These are phyloP conservation scores for Cystobasidium pallidum DNA, from an alignment of 1,284 basidiomycete genomes.

Conservation along the genomic window DNA sequence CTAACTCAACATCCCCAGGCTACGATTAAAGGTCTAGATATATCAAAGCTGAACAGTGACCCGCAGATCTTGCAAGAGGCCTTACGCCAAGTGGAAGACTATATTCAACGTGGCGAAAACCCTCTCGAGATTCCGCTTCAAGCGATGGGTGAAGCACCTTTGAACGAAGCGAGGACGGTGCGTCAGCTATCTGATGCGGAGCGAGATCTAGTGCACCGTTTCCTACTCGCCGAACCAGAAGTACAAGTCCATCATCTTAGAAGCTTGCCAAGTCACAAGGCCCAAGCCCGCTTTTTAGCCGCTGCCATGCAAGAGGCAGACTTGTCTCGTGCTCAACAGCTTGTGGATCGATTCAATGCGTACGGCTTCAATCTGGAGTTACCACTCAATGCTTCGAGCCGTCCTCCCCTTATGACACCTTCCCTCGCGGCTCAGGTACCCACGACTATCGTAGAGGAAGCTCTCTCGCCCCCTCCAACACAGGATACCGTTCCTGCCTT, in stretches of 20 bases:
- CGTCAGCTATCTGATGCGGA: not conserved
- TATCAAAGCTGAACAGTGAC: constrained; percentile 6
- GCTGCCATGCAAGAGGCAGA: constrained; percentile 1
- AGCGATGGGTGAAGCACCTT: not conserved
- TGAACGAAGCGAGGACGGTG: constrained; percentile 3
- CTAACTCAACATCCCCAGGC: constrained; percentile 31
- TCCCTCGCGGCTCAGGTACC: constrained; percentile 1
- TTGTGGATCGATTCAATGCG: constrained; percentile 1
- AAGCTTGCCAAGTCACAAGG: not conserved
- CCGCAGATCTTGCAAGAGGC: constrained; percentile 16
- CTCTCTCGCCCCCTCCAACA: constrained; percentile 15
- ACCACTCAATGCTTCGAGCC: not conserved
- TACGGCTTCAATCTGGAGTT: constrained; percentile 17
- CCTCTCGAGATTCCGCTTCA: constrained; percentile 11
- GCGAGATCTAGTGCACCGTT: not conserved
- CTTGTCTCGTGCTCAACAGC: not conserved
- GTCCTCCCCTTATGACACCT: not conserved
- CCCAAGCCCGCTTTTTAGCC: constrained; percentile 12
- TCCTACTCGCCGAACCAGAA: constrained; percentile 7
- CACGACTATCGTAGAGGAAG: constrained; percentile 27
- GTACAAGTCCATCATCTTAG: constrained; percentile 12
- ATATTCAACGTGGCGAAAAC: constrained; percentile 23
- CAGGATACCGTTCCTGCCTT: constrained; percentile 16
- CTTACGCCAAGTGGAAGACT: constrained; percentile 24
- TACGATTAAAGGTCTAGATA: constrained; percentile 26